A percentile compares a stretch with the other conserved stretches of the same genome.
phyloP scores from a whole-genome alignment of 768 basidiomycete species.

The Panus rudis region DNA sequence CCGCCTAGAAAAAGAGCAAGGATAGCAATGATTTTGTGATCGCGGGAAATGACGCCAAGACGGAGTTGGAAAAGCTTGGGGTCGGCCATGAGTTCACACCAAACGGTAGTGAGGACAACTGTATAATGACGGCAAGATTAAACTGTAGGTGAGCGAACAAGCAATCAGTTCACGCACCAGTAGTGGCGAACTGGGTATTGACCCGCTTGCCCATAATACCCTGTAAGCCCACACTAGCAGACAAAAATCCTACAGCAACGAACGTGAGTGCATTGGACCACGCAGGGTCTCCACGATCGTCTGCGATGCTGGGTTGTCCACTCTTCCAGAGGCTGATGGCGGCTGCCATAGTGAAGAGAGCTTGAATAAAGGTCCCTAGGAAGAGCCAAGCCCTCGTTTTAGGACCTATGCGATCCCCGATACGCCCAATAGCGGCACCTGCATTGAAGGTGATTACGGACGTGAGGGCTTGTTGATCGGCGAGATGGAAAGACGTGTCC shows the following conservation, averaged over 20 bases:
- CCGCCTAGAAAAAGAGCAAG: constrained; percentile 69
- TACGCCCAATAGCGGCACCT: constrained; percentile 72
- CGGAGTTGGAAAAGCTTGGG: constrained; percentile 61
- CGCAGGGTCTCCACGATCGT: constrained; percentile 50
- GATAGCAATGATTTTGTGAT: constrained; percentile 67
- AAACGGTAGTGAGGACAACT: constrained; percentile 83
- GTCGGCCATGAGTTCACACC: constrained; percentile 84
- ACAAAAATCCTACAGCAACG: constrained; percentile 72
- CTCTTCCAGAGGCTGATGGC: constrained; percentile 70
- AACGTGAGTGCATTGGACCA: constrained; percentile 68
- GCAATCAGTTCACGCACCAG: constrained; percentile 38
- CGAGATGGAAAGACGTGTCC: constrained; percentile 61
- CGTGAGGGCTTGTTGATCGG: constrained; percentile 79
- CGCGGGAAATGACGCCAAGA: constrained; percentile 49
- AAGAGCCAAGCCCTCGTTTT: constrained; percentile 73
- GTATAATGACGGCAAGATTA: constrained; percentile 5
- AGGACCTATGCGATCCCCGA: constrained; percentile 77
- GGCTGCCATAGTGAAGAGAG: constrained; percentile 66
- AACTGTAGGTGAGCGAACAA: constrained; percentile 4
- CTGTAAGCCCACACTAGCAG: constrained; percentile 74
- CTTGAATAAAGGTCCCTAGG: constrained; percentile 64
- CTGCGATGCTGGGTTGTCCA: constrained; percentile 46
- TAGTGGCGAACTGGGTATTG: constrained; percentile 74
- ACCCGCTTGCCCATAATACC: constrained; percentile 80
- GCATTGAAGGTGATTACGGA: constrained; percentile 72